These are phyloP conservation scores for Iris pallida DNA, from an alignment of 116 monocot genomes.

Conservation along the genomic window DNA sequence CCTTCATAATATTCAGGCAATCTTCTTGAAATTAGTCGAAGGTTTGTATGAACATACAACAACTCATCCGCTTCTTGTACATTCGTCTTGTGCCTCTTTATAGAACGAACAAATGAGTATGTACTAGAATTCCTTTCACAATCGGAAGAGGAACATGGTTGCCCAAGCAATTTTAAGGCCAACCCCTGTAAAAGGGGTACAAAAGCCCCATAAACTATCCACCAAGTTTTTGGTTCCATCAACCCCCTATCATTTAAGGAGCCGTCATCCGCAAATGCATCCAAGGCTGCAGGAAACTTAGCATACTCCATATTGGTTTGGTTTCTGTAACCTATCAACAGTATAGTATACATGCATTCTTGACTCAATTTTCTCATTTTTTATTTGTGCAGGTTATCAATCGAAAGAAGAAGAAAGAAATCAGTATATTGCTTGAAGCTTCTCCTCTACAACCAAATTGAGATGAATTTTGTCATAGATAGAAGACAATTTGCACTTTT, in stretches of 20 bases:
- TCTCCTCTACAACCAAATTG: too few relatives aligned
- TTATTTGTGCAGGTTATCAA: too few relatives aligned
- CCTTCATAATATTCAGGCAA: not conserved
- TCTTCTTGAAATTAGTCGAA: conserved; percentile 4
- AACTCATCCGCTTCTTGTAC: not conserved
- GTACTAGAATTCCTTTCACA: conserved; percentile 18
- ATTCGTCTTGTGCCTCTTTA: conserved; percentile 1
- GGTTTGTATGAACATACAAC: not conserved
- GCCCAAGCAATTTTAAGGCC: conserved; percentile 14
- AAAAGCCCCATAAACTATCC: not conserved
- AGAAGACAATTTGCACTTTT: too few relatives aligned
- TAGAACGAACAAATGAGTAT: not conserved
- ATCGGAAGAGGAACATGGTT: conserved; percentile 5
- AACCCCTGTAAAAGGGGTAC: conserved; percentile 7
- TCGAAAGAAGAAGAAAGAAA: too few relatives aligned
- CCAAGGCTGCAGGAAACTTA: not conserved
- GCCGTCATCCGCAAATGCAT: not conserved
- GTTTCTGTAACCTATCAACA: too few relatives aligned
- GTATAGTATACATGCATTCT: too few relatives aligned
- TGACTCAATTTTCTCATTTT: too few relatives aligned
- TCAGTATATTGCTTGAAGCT: too few relatives aligned
- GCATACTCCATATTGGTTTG: conserved; percentile 2
- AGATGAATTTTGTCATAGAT: too few relatives aligned
- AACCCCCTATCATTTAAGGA: not conserved
- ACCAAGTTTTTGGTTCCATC: conserved; percentile 3